Evolutionary conservation across 768 basidiomycete species (phyloP).

Genomic region (Lentinula lateritia): DNA sequence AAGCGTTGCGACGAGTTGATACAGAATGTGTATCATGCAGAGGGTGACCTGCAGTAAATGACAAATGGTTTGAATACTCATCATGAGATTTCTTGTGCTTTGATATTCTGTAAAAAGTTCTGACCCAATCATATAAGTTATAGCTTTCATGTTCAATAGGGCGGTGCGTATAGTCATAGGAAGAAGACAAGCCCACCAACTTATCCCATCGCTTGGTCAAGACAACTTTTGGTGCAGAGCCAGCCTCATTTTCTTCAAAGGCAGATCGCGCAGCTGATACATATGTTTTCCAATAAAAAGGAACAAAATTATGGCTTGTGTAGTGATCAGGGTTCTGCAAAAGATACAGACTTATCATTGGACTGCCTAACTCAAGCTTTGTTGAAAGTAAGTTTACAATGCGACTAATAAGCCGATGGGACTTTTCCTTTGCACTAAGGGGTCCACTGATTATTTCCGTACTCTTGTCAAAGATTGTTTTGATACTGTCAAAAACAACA

Average conservation of each 20-base stretch:
- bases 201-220: slow-evolving; percentile 12
- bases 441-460: slow-evolving; percentile 15
- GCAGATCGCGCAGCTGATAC: slow-evolving; percentile 16
- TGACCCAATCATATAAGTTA: slow-evolving; percentile 8
- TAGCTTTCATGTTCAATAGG: slow-evolving; percentile 22
- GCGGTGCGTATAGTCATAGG: slow-evolving; percentile 6
- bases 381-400: slow-evolving; percentile 29
- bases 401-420: slow-evolving; percentile 25
- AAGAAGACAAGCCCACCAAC: slow-evolving; percentile 17
- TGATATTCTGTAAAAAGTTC: background rate
- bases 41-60: slow-evolving; percentile 11
- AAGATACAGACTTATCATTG: slow-evolving; percentile 29
- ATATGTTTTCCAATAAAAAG: slow-evolving; percentile 28
- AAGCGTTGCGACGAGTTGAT: background rate
- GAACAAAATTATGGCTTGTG: slow-evolving; percentile 26
- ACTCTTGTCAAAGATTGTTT: slow-evolving; percentile 19
- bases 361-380: slow-evolving; percentile 30
- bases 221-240: no score
- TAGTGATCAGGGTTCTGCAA: slow-evolving; percentile 33
- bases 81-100: slow-evolving; percentile 2
- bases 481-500: background rate
- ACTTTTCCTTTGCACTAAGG: slow-evolving; percentile 13
- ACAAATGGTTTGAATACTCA: background rate
- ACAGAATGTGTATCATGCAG: slow-evolving; percentile 15
- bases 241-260: slow-evolving; percentile 11